Evolutionary conservation across 257 asterid species (phyloP).

Genomic region (Nicotiana knightiana): DNA sequence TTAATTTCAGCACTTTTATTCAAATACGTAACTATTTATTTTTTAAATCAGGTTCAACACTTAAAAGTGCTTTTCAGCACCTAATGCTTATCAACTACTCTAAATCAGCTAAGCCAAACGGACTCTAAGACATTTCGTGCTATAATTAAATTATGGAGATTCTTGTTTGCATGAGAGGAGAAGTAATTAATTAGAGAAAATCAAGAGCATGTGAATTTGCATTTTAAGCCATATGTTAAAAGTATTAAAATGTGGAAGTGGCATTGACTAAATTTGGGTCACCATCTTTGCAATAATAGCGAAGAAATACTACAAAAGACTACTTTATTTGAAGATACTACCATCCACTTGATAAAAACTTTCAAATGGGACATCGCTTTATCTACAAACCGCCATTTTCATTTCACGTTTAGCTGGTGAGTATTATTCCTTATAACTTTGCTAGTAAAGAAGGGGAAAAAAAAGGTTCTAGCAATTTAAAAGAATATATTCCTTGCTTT

Average conservation of each 20-base stretch:
- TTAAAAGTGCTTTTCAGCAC: no score
- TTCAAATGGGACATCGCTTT: neutral
- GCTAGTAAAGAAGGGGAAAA: neutral
- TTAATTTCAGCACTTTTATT: no score
- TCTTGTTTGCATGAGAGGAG: neutral
- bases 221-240: neutral
- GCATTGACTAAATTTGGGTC: neutral
- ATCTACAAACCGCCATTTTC: neutral
- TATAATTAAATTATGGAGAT: neutral
- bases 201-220: neutral
- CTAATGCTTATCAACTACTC: no score
- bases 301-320: neutral
- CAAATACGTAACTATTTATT: no score
- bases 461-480: neutral
- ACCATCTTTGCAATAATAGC: neutral
- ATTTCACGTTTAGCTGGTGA: neutral
- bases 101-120: no score
- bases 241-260: neutral
- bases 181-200: neutral
- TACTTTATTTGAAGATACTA: neutral
- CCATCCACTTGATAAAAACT: neutral
- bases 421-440: neutral
- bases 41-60: no score
- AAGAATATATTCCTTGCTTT: slow-evolving; percentile 7
- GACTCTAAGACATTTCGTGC: neutral